Base-by-base conservation (phyloP, 768 basidiomycete genomes). In the Pleurotus citrinopileatus region DNA sequence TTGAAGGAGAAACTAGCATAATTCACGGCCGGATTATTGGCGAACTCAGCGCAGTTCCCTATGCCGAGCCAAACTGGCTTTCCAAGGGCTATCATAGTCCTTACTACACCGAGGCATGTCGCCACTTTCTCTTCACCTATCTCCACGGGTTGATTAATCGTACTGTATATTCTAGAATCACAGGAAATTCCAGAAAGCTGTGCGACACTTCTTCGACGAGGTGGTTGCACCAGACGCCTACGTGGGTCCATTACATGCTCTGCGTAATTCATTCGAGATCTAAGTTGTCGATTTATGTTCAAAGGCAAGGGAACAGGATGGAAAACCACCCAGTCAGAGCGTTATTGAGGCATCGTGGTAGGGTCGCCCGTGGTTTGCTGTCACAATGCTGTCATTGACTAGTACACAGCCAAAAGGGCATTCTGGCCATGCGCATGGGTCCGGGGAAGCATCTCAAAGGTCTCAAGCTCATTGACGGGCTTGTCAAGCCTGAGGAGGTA, bases 401-500 rank as follows among this genome's bases (percentile, higher is more conserved):
- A 19, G 9, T 3, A 29, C 32, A 25, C 32, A 80, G 79, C 15
- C 78, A 76, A 23, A 19, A 71, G 32, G 84, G 92, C 60, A 59
- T 97, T 42, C 88, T 93, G 63, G 89, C 92, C 12, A 97, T 98
- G 95, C 83, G 94, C 26, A 71, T 95, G 73, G 96, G 96, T 19
- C 96, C 96, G 7, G 94, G 93, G 19, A 93, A 94, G 67, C 94
- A 98, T 62, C 80, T 98, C 9, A 77, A 87, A 66, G 95, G 95
- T 3, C 79, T 82, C 13, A 80, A 71, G 9, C 73, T 99, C n/a
- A 86, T 94, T 79, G 83, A 80, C 51, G 95, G 92, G 1, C 65
- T 87, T 5, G 87, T 97, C 42, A 84, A 80, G 58, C 90, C 93
- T 2, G 92, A 95, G 67, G 84, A 87, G 66, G 76, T 73, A 68